Conservation (phyloP, 176 grass and related monocot genomes). For the Cenchrus americanus region DNA sequence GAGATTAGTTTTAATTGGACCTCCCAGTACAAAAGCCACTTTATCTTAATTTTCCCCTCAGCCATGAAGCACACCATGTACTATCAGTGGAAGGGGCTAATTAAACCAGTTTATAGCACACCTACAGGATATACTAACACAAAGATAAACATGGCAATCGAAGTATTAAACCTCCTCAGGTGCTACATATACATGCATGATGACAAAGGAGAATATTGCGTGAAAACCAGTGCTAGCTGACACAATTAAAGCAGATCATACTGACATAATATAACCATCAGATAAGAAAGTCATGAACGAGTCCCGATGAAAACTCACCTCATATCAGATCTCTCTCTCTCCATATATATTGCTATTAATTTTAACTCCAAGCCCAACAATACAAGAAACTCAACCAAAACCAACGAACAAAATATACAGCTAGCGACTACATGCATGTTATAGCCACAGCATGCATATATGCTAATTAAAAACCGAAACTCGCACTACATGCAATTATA, state of each 20-base stretch:
- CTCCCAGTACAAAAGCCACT: too few species aligned
- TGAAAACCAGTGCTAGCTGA: conserved; percentile 20
- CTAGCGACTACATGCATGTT: conserved; percentile 3
- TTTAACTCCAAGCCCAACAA: background rate
- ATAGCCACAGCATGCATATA: conserved; percentile 23
- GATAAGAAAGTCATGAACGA: conserved; percentile 41
- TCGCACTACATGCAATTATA: conserved; percentile 29
- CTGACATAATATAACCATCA: conserved; percentile 34
- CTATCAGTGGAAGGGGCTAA: too few species aligned
- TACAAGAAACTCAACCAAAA: conserved; percentile 37
- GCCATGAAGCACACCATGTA: too few species aligned
- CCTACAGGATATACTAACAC: too few species aligned
- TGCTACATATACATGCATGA: too few species aligned
- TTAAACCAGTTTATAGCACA: too few species aligned
- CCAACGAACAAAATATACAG: conserved; percentile 17
- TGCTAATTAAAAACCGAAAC: conserved; percentile 27
- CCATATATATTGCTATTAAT: background rate
- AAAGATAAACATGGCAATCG: too few species aligned
- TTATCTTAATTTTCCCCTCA: too few species aligned
- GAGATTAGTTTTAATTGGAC: too few species aligned
- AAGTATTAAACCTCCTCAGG: too few species aligned
- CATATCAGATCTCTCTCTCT: too few species aligned
- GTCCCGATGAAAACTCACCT: background rate
- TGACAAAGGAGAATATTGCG: conserved; percentile 14
- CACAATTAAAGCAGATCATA: conserved; percentile 25